Evolutionary conservation across 2,329 filamentous ascomycete genomes (phyloP).

Genomic region (Epichloe amarillans): DNA sequence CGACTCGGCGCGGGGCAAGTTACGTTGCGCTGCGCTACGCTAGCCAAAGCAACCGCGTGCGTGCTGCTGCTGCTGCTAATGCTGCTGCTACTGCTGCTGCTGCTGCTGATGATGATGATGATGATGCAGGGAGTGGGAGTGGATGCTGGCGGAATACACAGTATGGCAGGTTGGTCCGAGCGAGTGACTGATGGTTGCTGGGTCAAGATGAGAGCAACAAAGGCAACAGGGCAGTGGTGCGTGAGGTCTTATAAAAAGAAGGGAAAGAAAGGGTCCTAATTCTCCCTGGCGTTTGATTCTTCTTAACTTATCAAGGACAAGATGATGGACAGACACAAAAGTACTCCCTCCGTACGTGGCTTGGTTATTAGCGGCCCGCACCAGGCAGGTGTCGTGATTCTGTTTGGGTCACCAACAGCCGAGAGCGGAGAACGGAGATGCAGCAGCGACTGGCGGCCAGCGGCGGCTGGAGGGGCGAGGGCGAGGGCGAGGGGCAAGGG

Average conservation of each 20-base stretch:
- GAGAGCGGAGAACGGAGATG: conserved; percentile 6
- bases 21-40: not conserved
- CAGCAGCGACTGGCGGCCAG: conserved; percentile 5
- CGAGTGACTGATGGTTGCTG: not conserved
- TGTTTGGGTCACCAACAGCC: conserved; percentile 7
- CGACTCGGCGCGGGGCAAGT: not conserved
- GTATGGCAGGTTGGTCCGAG: not conserved
- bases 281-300: conserved; percentile 3
- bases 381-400: conserved; percentile 4
- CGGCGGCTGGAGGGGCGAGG: not conserved
- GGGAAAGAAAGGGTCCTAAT: not conserved
- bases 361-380: not conserved
- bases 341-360: not conserved
- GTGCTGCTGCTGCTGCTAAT: not conserved
- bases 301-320: not conserved
- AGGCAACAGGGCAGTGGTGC: not conserved
- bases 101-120: not conserved
- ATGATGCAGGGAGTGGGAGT: not conserved
- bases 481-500: too few species aligned
- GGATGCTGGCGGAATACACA: not conserved
- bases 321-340: not conserved
- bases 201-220: not conserved
- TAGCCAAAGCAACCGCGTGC: not conserved
- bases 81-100: too few species aligned
- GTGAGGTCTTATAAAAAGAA: conserved; percentile 1